These are phyloP conservation scores for Thoreauomyces humboldtii DNA, from an alignment of 192 early-diverging fungal species.

Conservation along the genomic window DNA sequence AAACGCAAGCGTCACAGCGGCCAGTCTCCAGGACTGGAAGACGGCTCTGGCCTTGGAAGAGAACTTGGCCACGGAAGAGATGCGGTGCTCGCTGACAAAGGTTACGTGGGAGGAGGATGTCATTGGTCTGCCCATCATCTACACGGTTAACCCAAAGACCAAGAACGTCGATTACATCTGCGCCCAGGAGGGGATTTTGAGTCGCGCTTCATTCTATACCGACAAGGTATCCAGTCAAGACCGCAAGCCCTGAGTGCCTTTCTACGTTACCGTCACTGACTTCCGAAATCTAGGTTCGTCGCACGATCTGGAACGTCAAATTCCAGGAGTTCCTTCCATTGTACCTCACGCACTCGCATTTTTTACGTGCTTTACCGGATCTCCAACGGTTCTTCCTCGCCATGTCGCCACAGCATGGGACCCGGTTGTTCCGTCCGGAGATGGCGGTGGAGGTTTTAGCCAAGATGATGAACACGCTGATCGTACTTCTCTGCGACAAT, in stretches of 20 bases:
- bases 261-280: no score
- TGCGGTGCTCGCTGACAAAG: constrained; percentile 32
- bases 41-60: constrained; percentile 15
- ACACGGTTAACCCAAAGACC: constrained; percentile 37
- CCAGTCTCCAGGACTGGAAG: constrained; percentile 14
- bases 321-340: constrained; percentile 29
- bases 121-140: constrained; percentile 32
- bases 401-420: constrained; percentile 20
- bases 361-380: constrained; percentile 18
- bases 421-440: constrained; percentile 24
- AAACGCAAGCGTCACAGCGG: constrained; percentile 1
- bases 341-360: constrained; percentile 34
- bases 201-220: constrained; percentile 16
- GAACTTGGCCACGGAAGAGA: constrained; percentile 13
- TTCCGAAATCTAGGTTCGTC: no score
- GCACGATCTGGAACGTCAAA: constrained; percentile 28
- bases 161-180: constrained; percentile 31
- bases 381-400: constrained; percentile 23
- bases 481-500: constrained; percentile 34
- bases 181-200: constrained; percentile 27
- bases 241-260: no score
- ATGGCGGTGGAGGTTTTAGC: constrained; percentile 33
- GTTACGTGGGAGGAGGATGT: constrained; percentile 31
- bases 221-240: constrained; percentile 25
- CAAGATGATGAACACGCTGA: constrained; percentile 40